phyloP scores from a whole-genome alignment of 2,329 filamentous ascomycete genomes.

The Aureobasidium zeae region DNA sequence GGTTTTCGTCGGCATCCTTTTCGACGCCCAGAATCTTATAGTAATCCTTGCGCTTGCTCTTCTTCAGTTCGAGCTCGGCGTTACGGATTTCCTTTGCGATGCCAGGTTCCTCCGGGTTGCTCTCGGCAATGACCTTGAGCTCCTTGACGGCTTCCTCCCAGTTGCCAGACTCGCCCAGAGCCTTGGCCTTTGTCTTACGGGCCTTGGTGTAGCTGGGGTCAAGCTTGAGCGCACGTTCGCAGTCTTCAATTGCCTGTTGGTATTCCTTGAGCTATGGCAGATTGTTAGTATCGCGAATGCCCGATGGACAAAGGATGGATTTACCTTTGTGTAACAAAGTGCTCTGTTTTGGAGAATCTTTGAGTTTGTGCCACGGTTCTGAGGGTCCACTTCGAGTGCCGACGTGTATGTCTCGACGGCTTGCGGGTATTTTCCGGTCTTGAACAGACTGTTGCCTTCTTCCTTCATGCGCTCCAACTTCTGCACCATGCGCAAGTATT shows the following conservation, averaged over 20 bases:
- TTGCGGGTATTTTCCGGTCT: slow-evolving; percentile 66
- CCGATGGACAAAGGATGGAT: background rate
- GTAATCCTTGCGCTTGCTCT: slow-evolving; percentile 94
- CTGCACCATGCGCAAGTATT: slow-evolving; percentile 80
- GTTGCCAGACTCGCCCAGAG: slow-evolving; percentile 69
- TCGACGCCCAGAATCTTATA: slow-evolving; percentile 91
- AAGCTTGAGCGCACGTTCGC: slow-evolving; percentile 70
- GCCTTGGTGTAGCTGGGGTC: slow-evolving; percentile 85
- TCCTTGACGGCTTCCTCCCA: slow-evolving; percentile 91
- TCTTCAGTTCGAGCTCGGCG: slow-evolving; percentile 93
- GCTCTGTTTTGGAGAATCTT: slow-evolving; percentile 93
- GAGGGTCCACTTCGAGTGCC: slow-evolving; percentile 75
- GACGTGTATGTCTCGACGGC: slow-evolving; percentile 78
- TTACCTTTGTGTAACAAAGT: slow-evolving; percentile 61
- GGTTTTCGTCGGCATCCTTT: slow-evolving; percentile 72
- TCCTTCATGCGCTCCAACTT: slow-evolving; percentile 90
- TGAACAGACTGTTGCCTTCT: slow-evolving; percentile 85
- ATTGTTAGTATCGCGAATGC: background rate
- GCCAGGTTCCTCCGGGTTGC: slow-evolving; percentile 69
- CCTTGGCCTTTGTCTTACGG: slow-evolving; percentile 87
- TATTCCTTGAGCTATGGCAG: slow-evolving; percentile 64
- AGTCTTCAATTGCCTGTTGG: slow-evolving; percentile 72
- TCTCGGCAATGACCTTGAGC: slow-evolving; percentile 76
- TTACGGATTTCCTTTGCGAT: slow-evolving; percentile 78
- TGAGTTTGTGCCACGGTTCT: slow-evolving; percentile 85